Percentiles rank a stretch among this genome's conserved stretches.
Conservation (phyloP, 305 asterid genomes). For the Fraxinus albicans region DNA sequence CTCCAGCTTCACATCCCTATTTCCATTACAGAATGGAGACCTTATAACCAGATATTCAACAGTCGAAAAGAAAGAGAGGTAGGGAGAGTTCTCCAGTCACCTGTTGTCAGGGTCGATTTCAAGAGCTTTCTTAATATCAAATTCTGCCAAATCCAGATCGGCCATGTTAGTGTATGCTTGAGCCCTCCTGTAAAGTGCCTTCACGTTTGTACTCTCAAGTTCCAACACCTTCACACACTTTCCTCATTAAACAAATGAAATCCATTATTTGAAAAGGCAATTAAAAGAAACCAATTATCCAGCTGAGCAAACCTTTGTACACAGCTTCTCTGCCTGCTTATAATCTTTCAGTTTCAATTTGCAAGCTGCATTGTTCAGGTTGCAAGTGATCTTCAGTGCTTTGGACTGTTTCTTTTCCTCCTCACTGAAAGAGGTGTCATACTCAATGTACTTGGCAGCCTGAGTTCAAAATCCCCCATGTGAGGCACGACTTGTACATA, state of each 20-base stretch:
- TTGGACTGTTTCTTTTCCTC: slow-evolving; percentile 45
- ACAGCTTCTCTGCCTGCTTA: slow-evolving; percentile 47
- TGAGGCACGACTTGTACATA: background rate
- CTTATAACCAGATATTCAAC: background rate
- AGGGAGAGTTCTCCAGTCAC: slow-evolving; percentile 10
- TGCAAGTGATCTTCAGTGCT: slow-evolving; percentile 40
- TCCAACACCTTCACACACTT: slow-evolving; percentile 48
- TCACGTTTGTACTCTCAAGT: slow-evolving; percentile 41
- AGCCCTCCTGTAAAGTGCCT: slow-evolving; percentile 52
- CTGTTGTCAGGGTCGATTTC: slow-evolving; percentile 46
- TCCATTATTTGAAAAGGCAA: background rate
- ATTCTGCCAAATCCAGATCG: slow-evolving; percentile 48
- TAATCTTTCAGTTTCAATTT: slow-evolving; percentile 47
- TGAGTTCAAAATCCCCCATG: background rate
- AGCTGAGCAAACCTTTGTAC: slow-evolving; percentile 39
- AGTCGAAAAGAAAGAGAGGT: background rate
- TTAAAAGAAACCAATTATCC: background rate
- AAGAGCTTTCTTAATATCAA: slow-evolving; percentile 27
- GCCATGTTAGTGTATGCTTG: slow-evolving; percentile 42
- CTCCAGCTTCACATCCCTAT: background rate
- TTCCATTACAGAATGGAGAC: background rate
- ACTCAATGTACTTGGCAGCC: slow-evolving; percentile 48
- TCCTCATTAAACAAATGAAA: background rate
- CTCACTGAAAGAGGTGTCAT: slow-evolving; percentile 39
- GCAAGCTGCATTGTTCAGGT: slow-evolving; percentile 50